A percentile compares a stretch with the other conserved stretches of the same genome.
Conservation (phyloP, 352 stramenopile genomes). For the Phytopythium cucurbitacearum region DNA sequence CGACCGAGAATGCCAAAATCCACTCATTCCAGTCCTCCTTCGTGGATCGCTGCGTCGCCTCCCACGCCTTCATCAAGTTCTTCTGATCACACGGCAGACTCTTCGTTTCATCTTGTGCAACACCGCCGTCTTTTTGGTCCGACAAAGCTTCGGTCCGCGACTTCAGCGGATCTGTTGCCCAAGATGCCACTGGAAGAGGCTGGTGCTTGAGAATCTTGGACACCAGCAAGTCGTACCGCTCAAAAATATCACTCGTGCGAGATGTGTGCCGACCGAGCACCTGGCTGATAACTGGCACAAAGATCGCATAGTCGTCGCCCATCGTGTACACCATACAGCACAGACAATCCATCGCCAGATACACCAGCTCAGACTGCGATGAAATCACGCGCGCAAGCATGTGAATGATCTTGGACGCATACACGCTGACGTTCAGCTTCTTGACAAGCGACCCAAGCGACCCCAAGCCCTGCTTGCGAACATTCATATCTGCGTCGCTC, state of each 20-base stretch:
- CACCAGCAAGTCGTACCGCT: conserved; percentile 83
- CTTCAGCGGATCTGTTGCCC: conserved; percentile 71
- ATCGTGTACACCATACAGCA: conserved; percentile 89
- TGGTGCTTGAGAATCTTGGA: conserved; percentile 89
- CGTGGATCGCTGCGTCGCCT: conserved; percentile 76
- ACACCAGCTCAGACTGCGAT: conserved; percentile 76
- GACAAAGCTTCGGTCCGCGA: conserved; percentile 26
- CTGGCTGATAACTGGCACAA: conserved; percentile 83
- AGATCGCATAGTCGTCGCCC: conserved; percentile 87
- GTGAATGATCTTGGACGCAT: conserved; percentile 88
- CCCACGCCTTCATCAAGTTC: conserved; percentile 85
- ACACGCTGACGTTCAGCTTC: conserved; percentile 87
- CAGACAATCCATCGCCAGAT: conserved; percentile 85
- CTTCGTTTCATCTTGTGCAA: conserved; percentile 59
- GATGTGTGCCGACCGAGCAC: conserved; percentile 63
- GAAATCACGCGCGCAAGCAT: conserved; percentile 84
- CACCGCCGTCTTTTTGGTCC: conserved; percentile 32
- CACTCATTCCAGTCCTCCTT: conserved; percentile 98
- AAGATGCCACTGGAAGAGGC: conserved; percentile 75
- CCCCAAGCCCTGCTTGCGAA: conserved; percentile 72
- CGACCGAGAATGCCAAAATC: conserved; percentile 96
- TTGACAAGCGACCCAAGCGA: conserved; percentile 85
- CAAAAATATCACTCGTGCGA: conserved; percentile 79
- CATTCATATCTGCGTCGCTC: conserved; percentile 78
- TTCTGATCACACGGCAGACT: conserved; percentile 77